Percentiles rank a stretch among this genome's conserved stretches.
Evolutionary conservation across 2,329 filamentous ascomycete genomes (phyloP).

Genomic region (Gyromitra esculenta): DNA sequence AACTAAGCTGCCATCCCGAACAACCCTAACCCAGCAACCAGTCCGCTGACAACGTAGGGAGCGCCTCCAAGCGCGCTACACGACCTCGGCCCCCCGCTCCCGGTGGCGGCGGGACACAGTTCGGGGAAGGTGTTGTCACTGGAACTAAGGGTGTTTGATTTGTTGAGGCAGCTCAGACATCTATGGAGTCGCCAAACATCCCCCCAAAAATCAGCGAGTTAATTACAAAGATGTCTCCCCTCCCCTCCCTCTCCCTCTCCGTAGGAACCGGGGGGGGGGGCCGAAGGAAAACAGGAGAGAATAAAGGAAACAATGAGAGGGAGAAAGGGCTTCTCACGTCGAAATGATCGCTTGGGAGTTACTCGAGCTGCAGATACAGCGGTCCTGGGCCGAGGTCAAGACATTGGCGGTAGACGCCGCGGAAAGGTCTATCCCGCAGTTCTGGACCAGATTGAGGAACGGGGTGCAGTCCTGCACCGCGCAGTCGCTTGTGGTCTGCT

Average conservation of each 20-base stretch:
- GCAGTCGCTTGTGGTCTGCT: slow-evolving; percentile 12
- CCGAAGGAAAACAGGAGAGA: too few species aligned
- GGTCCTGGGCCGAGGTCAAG: neutral
- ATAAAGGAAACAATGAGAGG: too few species aligned
- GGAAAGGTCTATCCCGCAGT: slow-evolving; percentile 3
- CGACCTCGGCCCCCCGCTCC: neutral
- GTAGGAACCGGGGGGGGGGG: too few species aligned
- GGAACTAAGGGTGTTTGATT: neutral
- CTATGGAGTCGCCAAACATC: neutral
- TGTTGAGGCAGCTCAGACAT: slow-evolving; percentile 10
- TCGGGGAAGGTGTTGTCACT: neutral
- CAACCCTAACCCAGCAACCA: slow-evolving; percentile 13
- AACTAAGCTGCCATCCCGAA: slow-evolving; percentile 2
- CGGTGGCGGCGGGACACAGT: neutral
- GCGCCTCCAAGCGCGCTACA: slow-evolving; percentile 12
- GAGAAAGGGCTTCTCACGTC: neutral
- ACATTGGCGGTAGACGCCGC: neutral
- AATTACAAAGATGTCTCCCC: neutral
- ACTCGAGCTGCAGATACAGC: slow-evolving; percentile 10
- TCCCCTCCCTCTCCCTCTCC: too few species aligned
- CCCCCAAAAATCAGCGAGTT: neutral
- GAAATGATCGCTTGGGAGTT: neutral
- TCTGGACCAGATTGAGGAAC: slow-evolving; percentile 6
- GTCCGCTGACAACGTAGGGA: slow-evolving; percentile 13
- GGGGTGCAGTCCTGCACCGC: slow-evolving; percentile 9